Evolutionary conservation across 257 asterid species (phyloP).

Genomic region (Nemophila menziesii): DNA sequence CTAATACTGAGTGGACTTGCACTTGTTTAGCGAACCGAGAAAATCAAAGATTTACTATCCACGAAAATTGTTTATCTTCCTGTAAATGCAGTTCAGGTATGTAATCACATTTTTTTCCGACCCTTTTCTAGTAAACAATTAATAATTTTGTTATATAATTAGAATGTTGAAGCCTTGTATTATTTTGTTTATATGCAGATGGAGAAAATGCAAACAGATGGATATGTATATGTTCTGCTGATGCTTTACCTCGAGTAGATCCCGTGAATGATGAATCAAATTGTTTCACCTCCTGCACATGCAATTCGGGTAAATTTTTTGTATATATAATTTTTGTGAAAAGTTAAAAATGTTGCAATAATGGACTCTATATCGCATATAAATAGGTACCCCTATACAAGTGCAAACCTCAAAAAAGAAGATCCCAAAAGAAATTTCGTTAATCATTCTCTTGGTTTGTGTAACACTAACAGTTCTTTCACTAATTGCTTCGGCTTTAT

Average conservation of each 20-base stretch:
- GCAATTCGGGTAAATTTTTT: constrained; percentile 52
- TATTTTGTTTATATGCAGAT: constrained; percentile 24
- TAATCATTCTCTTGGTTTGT: constrained; percentile 44
- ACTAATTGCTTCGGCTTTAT: constrained; percentile 33
- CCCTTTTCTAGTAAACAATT: constrained; percentile 2
- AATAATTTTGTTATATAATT: background rate
- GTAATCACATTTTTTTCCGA: background rate
- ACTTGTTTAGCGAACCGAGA: constrained; percentile 43
- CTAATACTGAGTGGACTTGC: constrained; percentile 61
- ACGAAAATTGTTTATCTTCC: constrained; percentile 63
- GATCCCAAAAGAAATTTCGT: constrained; percentile 30
- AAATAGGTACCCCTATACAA: constrained; percentile 38
- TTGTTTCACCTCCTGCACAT: constrained; percentile 72
- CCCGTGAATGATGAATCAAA: constrained; percentile 28
- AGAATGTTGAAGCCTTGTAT: background rate
- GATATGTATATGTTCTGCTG: constrained; percentile 52
- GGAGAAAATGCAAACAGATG: constrained; percentile 43
- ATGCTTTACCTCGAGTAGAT: constrained; percentile 55
- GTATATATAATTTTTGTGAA: constrained; percentile 9
- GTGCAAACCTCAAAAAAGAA: constrained; percentile 35
- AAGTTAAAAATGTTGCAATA: background rate
- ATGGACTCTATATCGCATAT: constrained; percentile 3
- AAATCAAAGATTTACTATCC: constrained; percentile 21
- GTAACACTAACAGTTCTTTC: constrained; percentile 39
- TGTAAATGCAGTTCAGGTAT: constrained; percentile 78